phyloP scores from a whole-genome alignment of 1,139 yeast genomes.

The Pichia sp. region DNA sequence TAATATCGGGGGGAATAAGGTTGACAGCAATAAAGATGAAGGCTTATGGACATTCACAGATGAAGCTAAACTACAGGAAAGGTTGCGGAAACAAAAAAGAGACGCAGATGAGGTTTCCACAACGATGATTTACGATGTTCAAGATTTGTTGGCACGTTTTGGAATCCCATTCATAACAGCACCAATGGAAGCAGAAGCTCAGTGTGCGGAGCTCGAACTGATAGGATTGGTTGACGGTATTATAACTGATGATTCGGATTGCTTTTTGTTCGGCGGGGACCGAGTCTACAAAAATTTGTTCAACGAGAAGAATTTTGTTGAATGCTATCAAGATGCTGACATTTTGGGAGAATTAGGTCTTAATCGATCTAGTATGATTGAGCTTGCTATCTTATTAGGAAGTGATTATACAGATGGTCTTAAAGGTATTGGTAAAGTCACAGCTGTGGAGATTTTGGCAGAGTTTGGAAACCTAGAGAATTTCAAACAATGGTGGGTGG shows the following conservation, averaged over 20 bases:
- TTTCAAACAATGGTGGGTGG: constrained; percentile 56
- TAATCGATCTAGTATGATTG: constrained; percentile 58
- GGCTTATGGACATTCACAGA: constrained; percentile 41
- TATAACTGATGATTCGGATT: constrained; percentile 96
- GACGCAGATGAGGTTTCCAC: constrained; percentile 91
- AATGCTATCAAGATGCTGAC: constrained; percentile 64
- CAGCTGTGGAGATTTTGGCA: constrained; percentile 88
- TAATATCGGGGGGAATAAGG: not conserved
- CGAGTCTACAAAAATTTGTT: constrained; percentile 88
- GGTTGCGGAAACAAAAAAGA: constrained; percentile 64
- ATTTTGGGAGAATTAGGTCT: constrained; percentile 65
- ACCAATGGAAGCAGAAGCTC: constrained; percentile 98
- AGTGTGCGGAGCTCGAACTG: constrained; percentile 73
- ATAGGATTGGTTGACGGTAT: constrained; percentile 86
- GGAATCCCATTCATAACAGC: constrained; percentile 95
- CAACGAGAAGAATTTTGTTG: constrained; percentile 88
- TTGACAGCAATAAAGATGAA: constrained; percentile 34
- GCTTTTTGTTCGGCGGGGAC: constrained; percentile 89
- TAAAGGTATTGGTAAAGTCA: constrained; percentile 88
- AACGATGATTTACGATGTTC: constrained; percentile 84
- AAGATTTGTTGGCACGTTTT: constrained; percentile 76
- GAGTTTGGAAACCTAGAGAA: constrained; percentile 54
- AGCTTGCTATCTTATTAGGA: constrained; percentile 77
- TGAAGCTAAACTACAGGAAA: constrained; percentile 52
- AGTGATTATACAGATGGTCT: constrained; percentile 94